phyloP scores from a whole-genome alignment of 257 asterid genomes.

The Thymus quinquecostatus region DNA sequence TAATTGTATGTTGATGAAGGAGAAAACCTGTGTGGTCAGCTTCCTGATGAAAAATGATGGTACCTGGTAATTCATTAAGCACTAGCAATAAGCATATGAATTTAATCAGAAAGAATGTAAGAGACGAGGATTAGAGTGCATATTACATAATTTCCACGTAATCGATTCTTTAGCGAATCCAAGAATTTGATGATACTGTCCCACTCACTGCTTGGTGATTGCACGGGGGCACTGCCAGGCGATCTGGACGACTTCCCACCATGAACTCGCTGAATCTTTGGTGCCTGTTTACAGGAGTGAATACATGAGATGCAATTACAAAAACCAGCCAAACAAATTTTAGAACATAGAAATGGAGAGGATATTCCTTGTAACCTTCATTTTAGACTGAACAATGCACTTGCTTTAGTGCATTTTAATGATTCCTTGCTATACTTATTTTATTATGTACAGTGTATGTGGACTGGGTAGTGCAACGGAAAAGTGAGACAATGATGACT shows the following conservation, averaged over 20 bases:
- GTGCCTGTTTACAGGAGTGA: constrained; percentile 59
- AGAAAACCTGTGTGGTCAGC: constrained; percentile 93
- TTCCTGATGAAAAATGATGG: constrained; percentile 97
- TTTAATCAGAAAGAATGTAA: constrained; percentile 1
- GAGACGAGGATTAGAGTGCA: not conserved
- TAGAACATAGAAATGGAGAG: not conserved
- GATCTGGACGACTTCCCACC: constrained; percentile 95
- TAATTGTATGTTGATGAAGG: constrained; percentile 91
- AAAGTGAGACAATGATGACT: constrained; percentile 3
- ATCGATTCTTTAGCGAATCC: constrained; percentile 83
- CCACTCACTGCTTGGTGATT: constrained; percentile 87
- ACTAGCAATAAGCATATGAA: constrained; percentile 12
- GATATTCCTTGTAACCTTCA: constrained; percentile 1
- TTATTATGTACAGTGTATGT: not conserved
- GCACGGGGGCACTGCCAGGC: constrained; percentile 73
- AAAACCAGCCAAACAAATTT: constrained; percentile 14
- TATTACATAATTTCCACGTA: constrained; percentile 74
- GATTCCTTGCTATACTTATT: not conserved
- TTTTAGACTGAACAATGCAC: constrained; percentile 12
- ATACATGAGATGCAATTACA: constrained; percentile 22
- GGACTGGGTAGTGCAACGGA: not conserved
- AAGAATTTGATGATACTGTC: constrained; percentile 89
- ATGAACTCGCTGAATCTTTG: constrained; percentile 89
- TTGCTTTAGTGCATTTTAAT: not conserved
- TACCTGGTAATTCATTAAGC: constrained; percentile 57